Evolutionary conservation across 371 early-diverging fungal genomes (phyloP).

Genomic region (Actinomortierella ambigua): DNA sequence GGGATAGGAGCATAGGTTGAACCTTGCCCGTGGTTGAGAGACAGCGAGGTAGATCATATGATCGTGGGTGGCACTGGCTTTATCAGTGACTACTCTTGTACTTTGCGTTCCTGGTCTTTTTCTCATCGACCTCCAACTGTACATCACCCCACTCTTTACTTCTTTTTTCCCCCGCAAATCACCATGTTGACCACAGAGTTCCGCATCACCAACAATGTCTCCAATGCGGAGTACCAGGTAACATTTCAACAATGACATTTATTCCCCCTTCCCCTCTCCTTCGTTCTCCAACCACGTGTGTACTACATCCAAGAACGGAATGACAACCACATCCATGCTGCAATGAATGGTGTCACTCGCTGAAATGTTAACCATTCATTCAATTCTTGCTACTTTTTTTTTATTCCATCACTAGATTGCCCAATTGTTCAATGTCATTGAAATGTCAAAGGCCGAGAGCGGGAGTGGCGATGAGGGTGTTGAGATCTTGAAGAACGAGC

Average conservation of each 20-base stretch:
- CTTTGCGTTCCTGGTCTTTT: no score
- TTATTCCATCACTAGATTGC: constrained; percentile 49
- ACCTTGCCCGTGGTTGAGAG: no score
- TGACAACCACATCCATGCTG: no score
- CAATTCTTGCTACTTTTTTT: background rate
- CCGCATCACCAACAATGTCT: constrained; percentile 73
- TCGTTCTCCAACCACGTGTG: no score
- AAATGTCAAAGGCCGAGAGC: constrained; percentile 76
- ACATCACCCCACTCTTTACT: background rate
- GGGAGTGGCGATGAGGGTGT: constrained; percentile 77
- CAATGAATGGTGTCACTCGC: constrained; percentile 2
- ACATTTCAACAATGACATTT: background rate
- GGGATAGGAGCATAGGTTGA: no score
- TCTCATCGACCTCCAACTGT: no score
- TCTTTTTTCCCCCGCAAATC: constrained; percentile 2
- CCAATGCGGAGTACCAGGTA: constrained; percentile 73
- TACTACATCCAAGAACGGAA: no score
- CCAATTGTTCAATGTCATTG: constrained; percentile 75
- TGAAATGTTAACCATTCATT: constrained; percentile 5
- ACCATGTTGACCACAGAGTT: constrained; percentile 74
- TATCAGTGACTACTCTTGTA: no score
- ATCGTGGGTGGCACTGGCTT: no score
- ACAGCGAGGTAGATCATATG: no score
- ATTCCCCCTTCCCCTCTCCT: no score
- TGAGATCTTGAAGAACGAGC: constrained; percentile 73